Evolutionary conservation across 768 basidiomycete species (phyloP), one percentile per base, ranked within the genome.

Genomic region (Udeniomyces megalosporus): DNA sequence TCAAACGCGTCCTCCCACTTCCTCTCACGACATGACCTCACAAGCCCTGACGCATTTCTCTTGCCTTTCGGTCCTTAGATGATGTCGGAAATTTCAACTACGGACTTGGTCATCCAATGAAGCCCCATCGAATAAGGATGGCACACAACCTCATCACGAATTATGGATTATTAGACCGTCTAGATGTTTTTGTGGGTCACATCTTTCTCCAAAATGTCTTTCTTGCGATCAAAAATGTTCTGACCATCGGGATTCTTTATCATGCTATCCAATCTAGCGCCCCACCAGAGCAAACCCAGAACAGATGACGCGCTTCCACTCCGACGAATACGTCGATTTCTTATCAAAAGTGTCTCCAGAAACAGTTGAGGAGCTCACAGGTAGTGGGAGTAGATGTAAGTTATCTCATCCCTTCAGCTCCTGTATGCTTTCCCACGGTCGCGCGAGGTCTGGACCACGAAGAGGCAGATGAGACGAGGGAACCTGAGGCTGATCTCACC

Each of bases 301-400:
- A 68, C 79, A 81, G 22, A 86, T 99, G 85, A 85, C 87, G 20
- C 76, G 84, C 11, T 99, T 97, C 74, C 95, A 99, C 73, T 91
- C 93, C 24, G 95, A 99, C 76, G 95, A 99, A 79, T 99, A 95
- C 74, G 80, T 99, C 62, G 84, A 97, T 69, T 93, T 97, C 69
- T 76, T 99, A 48, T 78, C 81, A 58, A 80, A 81, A 51, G 92
- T 97, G 26, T 88, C 85, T 0, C 92, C 92, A 0, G 95, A 99
- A 73, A 93, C 87, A 3, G 83, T 80, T 1, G 86, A 88, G 68
- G 84, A 88, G 62, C 74, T 95, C 69, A 90, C 88, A 1, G 86
- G 82, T 67, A 81, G 85, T 60, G 88, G 89, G 10, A 82, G 84
- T 44, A 77, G 90, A 73, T 97, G 92, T 92, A 68, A 67, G 84